A percentile compares a stretch with the other conserved stretches of the same genome.
phyloP scores from a whole-genome alignment of 2,329 filamentous ascomycete species.

The Kalmusia sp. region DNA sequence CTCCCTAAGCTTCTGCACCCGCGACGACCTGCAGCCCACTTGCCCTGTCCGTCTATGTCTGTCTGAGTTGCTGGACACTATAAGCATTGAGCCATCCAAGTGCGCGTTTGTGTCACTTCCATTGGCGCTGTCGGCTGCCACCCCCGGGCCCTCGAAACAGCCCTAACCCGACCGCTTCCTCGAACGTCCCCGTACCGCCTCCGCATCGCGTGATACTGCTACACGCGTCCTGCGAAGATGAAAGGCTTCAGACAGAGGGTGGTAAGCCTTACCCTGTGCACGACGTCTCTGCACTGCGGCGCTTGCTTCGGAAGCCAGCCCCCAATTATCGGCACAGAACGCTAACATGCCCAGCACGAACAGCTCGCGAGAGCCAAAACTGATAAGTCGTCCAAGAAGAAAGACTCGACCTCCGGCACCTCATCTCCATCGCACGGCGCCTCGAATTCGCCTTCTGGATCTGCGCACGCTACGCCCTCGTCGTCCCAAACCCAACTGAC shows the following conservation, averaged over 20 bases:
- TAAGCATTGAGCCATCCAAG: slow-evolving; percentile 19
- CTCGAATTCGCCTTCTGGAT: slow-evolving; percentile 65
- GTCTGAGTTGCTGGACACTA: slow-evolving; percentile 29
- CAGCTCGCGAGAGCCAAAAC: slow-evolving; percentile 94
- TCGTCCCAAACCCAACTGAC: slow-evolving; percentile 88
- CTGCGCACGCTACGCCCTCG: slow-evolving; percentile 76
- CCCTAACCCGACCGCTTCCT: slow-evolving; percentile 27
- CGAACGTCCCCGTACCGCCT: slow-evolving; percentile 29
- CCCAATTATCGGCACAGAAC: slow-evolving; percentile 36
- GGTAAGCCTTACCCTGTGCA: slow-evolving; percentile 66
- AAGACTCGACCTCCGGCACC: slow-evolving; percentile 69
- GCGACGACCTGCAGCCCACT: not conserved
- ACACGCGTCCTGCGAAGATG: slow-evolving; percentile 69
- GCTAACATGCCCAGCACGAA: slow-evolving; percentile 67
- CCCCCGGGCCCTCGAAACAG: slow-evolving; percentile 30
- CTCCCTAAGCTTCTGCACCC: slow-evolving; percentile 3
- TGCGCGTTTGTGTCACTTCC: slow-evolving; percentile 28
- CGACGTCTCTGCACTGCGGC: slow-evolving; percentile 29
- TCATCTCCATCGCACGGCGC: slow-evolving; percentile 75
- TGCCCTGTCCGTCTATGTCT: slow-evolving; percentile 12
- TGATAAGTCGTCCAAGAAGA: slow-evolving; percentile 77
- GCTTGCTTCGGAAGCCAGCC: slow-evolving; percentile 25
- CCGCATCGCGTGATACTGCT: slow-evolving; percentile 38
- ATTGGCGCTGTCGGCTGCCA: slow-evolving; percentile 38
- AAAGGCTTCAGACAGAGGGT: slow-evolving; percentile 98